A percentile compares a stretch with the other conserved stretches of the same genome.
These are phyloP conservation scores for Saccharomycopsis selenospora DNA, from an alignment of 805 yeast genomes.

Conservation along the genomic window DNA sequence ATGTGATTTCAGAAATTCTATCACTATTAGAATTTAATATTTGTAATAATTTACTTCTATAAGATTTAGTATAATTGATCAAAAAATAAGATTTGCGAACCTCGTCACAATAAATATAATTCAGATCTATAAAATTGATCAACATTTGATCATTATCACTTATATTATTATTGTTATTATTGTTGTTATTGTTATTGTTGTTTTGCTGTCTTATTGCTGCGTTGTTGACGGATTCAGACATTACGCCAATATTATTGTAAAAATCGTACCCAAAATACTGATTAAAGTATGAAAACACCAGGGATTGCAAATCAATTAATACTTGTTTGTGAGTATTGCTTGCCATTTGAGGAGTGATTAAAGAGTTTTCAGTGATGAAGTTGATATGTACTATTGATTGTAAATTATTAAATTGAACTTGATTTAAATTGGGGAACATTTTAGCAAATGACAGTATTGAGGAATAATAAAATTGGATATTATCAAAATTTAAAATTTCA, in stretches of 20 bases:
- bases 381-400: not conserved
- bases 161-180: not conserved
- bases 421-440: not conserved
- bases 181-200: not conserved
- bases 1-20: not conserved
- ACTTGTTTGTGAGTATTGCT: too few relatives aligned
- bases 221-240: too few relatives aligned
- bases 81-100: conserved; percentile 5
- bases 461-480: conserved; percentile 1
- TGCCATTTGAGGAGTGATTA: too few relatives aligned
- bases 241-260: conserved; percentile 3
- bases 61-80: not conserved
- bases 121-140: not conserved
- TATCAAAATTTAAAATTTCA: not conserved
- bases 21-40: not conserved
- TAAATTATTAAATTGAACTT: not conserved
- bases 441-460: not conserved
- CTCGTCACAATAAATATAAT: conserved; percentile 5
- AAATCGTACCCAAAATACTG: conserved; percentile 9
- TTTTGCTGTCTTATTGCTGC: too few relatives aligned
- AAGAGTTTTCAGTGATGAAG: not conserved
- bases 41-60: not conserved
- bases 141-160: too few relatives aligned
- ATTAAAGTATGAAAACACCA: conserved; percentile 1
- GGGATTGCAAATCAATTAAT: conserved; percentile 2